Conservation (phyloP, 768 basidiomycete genomes). For the Panaeolus papilionaceus region DNA sequence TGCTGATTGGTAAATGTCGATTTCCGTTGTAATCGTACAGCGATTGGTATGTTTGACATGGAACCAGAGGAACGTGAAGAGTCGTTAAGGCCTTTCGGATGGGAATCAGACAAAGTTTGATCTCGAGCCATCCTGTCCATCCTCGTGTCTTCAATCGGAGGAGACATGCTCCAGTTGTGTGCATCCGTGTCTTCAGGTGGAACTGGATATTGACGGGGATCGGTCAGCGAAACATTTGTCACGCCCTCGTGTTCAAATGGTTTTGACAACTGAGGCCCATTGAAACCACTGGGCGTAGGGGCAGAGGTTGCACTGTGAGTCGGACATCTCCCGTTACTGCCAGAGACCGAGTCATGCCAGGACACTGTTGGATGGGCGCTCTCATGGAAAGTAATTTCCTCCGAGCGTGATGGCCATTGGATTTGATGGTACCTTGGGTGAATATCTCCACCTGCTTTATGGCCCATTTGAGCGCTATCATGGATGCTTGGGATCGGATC, state of each 20-base stretch:
- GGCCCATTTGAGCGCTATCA: background rate
- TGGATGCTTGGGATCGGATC: background rate
- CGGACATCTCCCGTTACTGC: background rate
- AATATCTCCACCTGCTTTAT: background rate
- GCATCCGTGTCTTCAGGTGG: background rate
- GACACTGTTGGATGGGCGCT: background rate
- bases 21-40: conserved; percentile 8
- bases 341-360: background rate
- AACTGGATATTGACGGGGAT: background rate
- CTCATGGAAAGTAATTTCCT: background rate
- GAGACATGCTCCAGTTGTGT: background rate
- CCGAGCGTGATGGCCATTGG: conserved; percentile 4
- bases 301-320: background rate
- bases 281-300: background rate
- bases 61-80: background rate
- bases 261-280: background rate
- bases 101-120: background rate
- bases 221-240: background rate
- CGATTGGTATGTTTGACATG: conserved; percentile 4
- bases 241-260: background rate
- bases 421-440: background rate
- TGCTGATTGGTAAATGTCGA: background rate
- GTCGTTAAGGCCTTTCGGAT: background rate
- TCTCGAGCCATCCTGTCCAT: background rate
- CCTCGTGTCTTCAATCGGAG: background rate